A percentile compares a stretch with the other conserved stretches of the same genome.
phyloP scores from a whole-genome alignment of 495 filamentous ascomycete species.

The Polyplosphaeria fusca region DNA sequence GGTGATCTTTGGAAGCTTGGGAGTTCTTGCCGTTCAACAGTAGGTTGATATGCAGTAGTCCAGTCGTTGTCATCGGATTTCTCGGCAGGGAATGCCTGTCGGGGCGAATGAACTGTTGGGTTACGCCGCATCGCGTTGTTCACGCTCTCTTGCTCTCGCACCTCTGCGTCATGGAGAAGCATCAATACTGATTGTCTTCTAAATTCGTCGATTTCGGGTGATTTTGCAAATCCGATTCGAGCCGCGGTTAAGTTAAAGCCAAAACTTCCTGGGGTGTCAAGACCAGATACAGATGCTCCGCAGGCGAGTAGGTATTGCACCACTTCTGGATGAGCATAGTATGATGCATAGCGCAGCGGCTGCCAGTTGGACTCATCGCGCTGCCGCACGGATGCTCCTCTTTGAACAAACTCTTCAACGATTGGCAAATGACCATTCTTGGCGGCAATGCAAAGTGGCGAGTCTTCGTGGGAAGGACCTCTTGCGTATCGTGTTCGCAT shows the following conservation, averaged over 20 bases:
- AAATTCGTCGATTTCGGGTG: conserved; percentile 2
- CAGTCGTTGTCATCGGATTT: conserved; percentile 1
- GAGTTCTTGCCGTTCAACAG: conserved; percentile 2
- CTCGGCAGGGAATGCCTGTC: neutral
- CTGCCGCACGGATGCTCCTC: conserved; percentile 43
- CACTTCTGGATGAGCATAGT: conserved; percentile 44
- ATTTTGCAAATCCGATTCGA: conserved; percentile 9
- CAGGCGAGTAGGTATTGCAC: conserved; percentile 24
- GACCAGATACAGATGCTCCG: conserved; percentile 9
- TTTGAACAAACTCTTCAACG: conserved; percentile 41
- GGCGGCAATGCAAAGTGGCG: conserved; percentile 46
- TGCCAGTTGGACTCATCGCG: conserved; percentile 46
- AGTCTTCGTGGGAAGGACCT: conserved; percentile 41
- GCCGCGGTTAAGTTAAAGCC: conserved; percentile 9
- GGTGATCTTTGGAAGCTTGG: conserved; percentile 1
- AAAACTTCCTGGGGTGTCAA: neutral
- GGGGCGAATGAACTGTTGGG: neutral
- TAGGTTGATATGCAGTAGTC: neutral
- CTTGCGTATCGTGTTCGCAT: conserved; percentile 36
- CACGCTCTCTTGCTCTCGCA: conserved; percentile 5
- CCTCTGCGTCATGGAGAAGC: conserved; percentile 6
- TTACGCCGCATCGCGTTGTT: neutral
- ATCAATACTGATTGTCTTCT: neutral
- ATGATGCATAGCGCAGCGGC: conserved; percentile 44
- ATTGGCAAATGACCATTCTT: conserved; percentile 43